Conservation (phyloP, 192 early-diverging fungal genomes). For the Pilobolus umbonatus region DNA sequence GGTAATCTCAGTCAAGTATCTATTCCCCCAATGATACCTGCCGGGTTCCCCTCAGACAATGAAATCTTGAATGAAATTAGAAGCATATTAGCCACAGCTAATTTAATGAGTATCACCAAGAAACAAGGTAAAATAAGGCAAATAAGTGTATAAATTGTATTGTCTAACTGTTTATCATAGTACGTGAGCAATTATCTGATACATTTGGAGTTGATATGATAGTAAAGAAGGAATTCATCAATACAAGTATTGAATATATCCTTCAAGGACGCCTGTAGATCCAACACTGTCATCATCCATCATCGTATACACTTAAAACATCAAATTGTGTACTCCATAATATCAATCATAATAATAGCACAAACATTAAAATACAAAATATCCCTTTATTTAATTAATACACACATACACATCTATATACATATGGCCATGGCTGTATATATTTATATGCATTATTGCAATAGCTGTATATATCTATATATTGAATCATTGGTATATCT, state of each 20-base stretch:
- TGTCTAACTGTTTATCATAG: slow-evolving; percentile 35
- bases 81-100: slow-evolving; percentile 76
- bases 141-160: background rate
- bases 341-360: too few species aligned
- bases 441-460: too few species aligned
- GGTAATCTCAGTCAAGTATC: slow-evolving; percentile 3
- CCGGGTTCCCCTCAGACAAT: slow-evolving; percentile 54
- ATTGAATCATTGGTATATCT: too few species aligned
- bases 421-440: too few species aligned
- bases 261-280: slow-evolving; percentile 38
- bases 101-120: slow-evolving; percentile 97
- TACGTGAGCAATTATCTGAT: slow-evolving; percentile 82
- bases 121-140: slow-evolving; percentile 61
- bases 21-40: slow-evolving; percentile 11
- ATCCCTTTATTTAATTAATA: too few species aligned
- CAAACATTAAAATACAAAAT: too few species aligned
- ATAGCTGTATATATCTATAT: too few species aligned
- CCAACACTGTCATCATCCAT: background rate
- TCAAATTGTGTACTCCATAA: too few species aligned
- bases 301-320: too few species aligned
- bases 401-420: too few species aligned
- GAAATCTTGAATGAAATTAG: slow-evolving; percentile 60
- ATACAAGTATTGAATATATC: slow-evolving; percentile 73
- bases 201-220: slow-evolving; percentile 83
- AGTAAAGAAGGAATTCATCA: slow-evolving; percentile 81